Conservation (phyloP, 2,329 filamentous ascomycete species). For the Lomentospora prolificans region DNA sequence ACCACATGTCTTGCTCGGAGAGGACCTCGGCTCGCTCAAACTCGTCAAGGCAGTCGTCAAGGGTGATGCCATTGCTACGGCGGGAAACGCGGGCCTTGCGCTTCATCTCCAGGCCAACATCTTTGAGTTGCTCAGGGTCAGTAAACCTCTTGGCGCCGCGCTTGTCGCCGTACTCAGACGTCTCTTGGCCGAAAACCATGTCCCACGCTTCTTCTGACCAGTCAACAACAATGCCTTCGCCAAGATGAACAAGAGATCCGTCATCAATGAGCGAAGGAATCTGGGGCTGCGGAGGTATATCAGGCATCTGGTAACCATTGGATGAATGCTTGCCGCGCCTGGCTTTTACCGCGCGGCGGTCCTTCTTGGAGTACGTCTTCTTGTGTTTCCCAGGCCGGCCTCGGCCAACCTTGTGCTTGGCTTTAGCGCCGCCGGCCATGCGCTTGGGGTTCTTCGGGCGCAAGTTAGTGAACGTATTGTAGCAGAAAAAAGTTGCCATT, state of each 20-base stretch:
- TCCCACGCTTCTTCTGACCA: slow-evolving; percentile 68
- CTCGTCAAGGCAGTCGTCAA: slow-evolving; percentile 88
- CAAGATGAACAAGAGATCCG: slow-evolving; percentile 63
- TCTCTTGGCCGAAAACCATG: slow-evolving; percentile 49
- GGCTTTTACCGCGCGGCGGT: slow-evolving; percentile 16
- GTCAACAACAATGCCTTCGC: slow-evolving; percentile 79
- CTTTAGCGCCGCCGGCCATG: slow-evolving; percentile 30
- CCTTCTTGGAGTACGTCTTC: slow-evolving; percentile 39
- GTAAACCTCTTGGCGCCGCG: slow-evolving; percentile 52
- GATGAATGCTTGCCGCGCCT: slow-evolving; percentile 36
- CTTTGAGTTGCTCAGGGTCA: slow-evolving; percentile 41
- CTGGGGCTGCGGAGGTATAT: slow-evolving; percentile 7
- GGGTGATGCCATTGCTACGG: slow-evolving; percentile 55
- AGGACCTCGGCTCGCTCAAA: slow-evolving; percentile 90
- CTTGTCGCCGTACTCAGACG: slow-evolving; percentile 23
- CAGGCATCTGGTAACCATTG: slow-evolving; percentile 12
- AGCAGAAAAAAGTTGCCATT: no score
- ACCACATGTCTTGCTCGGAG: slow-evolving; percentile 95
- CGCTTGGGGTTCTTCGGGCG: slow-evolving; percentile 13
- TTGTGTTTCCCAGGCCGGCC: slow-evolving; percentile 4
- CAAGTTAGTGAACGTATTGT: not conserved
- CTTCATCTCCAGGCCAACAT: slow-evolving; percentile 54
- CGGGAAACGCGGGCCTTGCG: slow-evolving; percentile 53
- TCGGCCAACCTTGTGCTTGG: slow-evolving; percentile 29
- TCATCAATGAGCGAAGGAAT: slow-evolving; percentile 31